These are phyloP conservation scores for Crithidia acanthocephali DNA, from an alignment of 208 protist species.

Conservation along the genomic window DNA sequence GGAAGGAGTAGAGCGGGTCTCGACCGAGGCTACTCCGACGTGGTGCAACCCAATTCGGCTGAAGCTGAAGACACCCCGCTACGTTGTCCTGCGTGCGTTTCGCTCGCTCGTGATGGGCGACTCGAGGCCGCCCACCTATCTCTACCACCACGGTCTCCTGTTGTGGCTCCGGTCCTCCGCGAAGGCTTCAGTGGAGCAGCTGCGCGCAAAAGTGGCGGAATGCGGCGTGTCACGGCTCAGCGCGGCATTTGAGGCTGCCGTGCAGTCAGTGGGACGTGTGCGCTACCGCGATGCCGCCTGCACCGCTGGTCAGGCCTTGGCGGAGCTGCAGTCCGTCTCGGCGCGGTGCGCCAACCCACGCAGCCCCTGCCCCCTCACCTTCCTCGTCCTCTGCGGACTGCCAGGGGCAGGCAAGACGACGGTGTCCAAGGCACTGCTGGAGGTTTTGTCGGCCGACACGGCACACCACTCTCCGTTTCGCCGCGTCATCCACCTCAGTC, in stretches of 20 bases:
- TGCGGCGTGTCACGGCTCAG: constrained; percentile 38
- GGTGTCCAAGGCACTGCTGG: constrained; percentile 32
- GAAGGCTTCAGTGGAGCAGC: neutral
- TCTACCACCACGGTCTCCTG: constrained; percentile 64
- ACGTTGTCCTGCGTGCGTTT: constrained; percentile 78
- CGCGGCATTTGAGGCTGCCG: constrained; percentile 42
- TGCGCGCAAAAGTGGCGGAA: constrained; percentile 31
- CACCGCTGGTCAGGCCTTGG: constrained; percentile 49
- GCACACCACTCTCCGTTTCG: constrained; percentile 30
- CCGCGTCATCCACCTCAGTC: constrained; percentile 56
- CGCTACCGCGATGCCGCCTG: constrained; percentile 45
- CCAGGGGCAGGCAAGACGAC: constrained; percentile 76
- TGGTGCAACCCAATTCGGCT: constrained; percentile 69
- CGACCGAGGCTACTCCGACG: neutral
- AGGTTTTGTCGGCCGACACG: constrained; percentile 1
- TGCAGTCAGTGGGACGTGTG: constrained; percentile 27
- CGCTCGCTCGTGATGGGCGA: constrained; percentile 72
- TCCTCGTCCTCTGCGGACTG: constrained; percentile 73
- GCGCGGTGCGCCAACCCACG: constrained; percentile 19
- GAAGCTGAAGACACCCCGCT: constrained; percentile 83
- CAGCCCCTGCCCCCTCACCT: constrained; percentile 40
- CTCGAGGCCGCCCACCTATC: constrained; percentile 35
- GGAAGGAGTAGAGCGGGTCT: neutral
- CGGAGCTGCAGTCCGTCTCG: constrained; percentile 40
- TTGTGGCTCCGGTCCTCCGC: constrained; percentile 44